Conservation (phyloP, 140 eudicot species). For the Oenanthe javanica region DNA sequence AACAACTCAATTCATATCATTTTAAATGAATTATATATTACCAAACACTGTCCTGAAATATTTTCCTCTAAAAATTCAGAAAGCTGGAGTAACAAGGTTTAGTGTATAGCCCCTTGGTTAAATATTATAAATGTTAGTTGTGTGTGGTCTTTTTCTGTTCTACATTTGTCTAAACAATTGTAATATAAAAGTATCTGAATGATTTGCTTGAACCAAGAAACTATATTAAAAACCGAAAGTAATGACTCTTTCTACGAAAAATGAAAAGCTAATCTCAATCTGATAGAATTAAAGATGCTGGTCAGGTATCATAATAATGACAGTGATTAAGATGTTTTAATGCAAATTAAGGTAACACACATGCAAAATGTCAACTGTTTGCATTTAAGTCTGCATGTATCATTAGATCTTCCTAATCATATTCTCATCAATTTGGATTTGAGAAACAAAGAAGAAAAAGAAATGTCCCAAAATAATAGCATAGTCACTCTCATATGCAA, state of each 20-base stretch:
- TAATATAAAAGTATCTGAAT: not conserved
- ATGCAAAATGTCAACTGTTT: not conserved
- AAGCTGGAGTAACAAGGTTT: no score
- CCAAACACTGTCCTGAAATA: no score
- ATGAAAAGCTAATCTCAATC: not conserved
- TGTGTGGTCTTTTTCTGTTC: not conserved
- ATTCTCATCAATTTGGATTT: not conserved
- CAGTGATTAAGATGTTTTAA: conserved; percentile 1
- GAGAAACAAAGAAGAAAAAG: not conserved
- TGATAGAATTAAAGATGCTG: not conserved
- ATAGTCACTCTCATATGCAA: not conserved
- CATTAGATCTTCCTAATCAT: not conserved
- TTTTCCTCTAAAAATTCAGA: no score
- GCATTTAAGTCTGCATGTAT: not conserved
- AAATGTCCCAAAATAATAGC: not conserved
- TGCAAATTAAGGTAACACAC: not conserved
- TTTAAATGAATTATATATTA: no score
- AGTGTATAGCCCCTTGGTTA: no score
- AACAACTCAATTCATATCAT: no score
- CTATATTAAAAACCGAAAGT: not conserved
- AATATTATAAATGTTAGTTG: no score
- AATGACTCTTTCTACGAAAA: fast-evolving
- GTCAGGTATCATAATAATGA: not conserved
- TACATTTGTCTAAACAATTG: not conserved
- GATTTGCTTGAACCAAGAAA: no score